phyloP scores from a whole-genome alignment of 352 stramenopile genomes.

The Halophytophthora polymorphica region DNA sequence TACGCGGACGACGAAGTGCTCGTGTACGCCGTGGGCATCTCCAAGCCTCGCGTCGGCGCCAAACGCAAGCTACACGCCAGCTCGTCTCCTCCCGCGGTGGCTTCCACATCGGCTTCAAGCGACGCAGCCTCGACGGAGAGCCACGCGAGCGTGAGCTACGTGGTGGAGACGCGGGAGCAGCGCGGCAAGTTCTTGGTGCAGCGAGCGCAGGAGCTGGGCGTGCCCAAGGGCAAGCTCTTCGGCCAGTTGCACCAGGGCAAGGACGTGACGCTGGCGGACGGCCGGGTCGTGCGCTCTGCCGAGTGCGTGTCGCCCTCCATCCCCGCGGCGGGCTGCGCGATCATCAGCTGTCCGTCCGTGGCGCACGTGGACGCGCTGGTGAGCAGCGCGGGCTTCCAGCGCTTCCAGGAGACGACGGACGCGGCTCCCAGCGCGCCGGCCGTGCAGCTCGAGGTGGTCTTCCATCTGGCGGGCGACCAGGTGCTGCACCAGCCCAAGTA shows the following conservation, averaged over 20 bases:
- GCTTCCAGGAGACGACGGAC: constrained; percentile 29
- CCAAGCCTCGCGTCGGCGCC: constrained; percentile 26
- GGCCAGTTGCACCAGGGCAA: constrained; percentile 77
- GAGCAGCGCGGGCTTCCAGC: constrained; percentile 28
- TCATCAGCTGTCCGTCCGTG: constrained; percentile 63
- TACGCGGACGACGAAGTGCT: constrained; percentile 61
- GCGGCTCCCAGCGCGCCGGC: constrained; percentile 14
- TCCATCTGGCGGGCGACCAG: constrained; percentile 43
- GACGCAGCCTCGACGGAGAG: not conserved
- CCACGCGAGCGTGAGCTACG: constrained; percentile 62
- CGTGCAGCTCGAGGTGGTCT: constrained; percentile 59
- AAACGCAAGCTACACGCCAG: constrained; percentile 61
- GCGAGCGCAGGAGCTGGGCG: constrained; percentile 57
- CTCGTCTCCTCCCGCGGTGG: constrained; percentile 4
- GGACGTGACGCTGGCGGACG: constrained; percentile 67
- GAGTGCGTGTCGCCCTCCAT: constrained; percentile 73
- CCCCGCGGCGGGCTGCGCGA: constrained; percentile 41
- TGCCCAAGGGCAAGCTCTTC: constrained; percentile 76
- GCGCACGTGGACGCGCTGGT: constrained; percentile 63
- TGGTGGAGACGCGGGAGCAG: constrained; percentile 68
- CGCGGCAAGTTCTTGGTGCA: constrained; percentile 81
- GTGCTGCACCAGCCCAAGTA: constrained; percentile 65
- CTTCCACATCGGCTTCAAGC: not conserved
- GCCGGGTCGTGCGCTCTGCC: constrained; percentile 51
- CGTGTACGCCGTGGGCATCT: constrained; percentile 41